Evolutionary conservation across 176 grass and related monocot species (phyloP).

Genomic region (Luzula sylvatica): DNA sequence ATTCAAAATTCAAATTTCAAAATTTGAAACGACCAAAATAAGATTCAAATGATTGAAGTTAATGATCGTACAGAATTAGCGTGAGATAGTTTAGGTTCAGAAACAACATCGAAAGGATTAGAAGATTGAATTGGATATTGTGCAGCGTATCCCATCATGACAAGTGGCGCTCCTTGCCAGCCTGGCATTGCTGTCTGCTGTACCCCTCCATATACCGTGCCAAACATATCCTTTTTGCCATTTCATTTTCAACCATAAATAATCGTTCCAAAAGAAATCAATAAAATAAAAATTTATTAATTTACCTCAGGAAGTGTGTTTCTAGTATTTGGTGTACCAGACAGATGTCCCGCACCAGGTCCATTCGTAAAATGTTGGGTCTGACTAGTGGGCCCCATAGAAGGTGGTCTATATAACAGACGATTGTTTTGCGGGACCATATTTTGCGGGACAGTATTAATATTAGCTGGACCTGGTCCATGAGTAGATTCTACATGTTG

Average conservation of each 20-base stretch:
- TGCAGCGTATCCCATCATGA: conserved; percentile 23
- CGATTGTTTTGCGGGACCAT: conserved; percentile 18
- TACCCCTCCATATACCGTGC: conserved; percentile 24
- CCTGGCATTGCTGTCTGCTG: conserved; percentile 27
- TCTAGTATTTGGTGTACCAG: conserved; percentile 23
- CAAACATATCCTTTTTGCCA: conserved; percentile 52
- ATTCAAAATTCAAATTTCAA: conserved; percentile 15
- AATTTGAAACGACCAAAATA: no score
- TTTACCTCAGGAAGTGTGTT: conserved; percentile 44
- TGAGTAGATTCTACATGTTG: conserved; percentile 24
- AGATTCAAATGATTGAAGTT: not conserved
- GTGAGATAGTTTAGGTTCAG: conserved; percentile 25
- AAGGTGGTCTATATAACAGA: conserved; percentile 18
- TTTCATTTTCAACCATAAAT: no score
- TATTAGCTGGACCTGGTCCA: conserved; percentile 8
- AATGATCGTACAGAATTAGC: conserved; percentile 29
- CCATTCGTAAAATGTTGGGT: conserved; percentile 15
- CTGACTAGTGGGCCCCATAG: conserved; percentile 25
- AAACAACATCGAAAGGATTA: conserved; percentile 31
- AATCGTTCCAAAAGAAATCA: conserved; percentile 12
- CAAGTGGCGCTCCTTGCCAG: conserved; percentile 24
- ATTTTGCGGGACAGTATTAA: conserved; percentile 6
- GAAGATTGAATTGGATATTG: conserved; percentile 20
- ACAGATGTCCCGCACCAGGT: conserved; percentile 6
- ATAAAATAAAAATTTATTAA: conserved; percentile 2